A percentile compares a stretch with the other conserved stretches of the same genome.
Evolutionary conservation across 164 flowering plant genomes (phyloP).

Genomic region (Dillenia turbinata): DNA sequence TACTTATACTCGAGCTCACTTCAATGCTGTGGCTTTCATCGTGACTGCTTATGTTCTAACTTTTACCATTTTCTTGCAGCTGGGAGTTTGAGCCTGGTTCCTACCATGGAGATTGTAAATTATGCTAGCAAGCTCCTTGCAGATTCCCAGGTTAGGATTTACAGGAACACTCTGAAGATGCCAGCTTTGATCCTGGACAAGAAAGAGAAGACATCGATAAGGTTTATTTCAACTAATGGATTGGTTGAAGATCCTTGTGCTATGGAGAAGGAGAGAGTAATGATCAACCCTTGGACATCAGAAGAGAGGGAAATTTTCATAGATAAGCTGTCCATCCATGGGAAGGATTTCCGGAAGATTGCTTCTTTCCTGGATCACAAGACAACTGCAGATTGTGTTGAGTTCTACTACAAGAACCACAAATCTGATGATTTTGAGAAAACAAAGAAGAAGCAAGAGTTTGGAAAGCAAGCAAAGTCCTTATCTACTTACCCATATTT

Average conservation of each 20-base stretch:
- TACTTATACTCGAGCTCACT: no score
- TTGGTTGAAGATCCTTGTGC: conserved; percentile 84
- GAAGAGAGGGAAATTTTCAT: conserved; percentile 75
- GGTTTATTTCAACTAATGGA: conserved; percentile 69
- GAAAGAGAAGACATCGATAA: conserved; percentile 50
- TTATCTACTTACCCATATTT: conserved; percentile 44
- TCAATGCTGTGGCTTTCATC: no score
- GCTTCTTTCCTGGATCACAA: conserved; percentile 79
- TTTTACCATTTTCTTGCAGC: conserved; percentile 24
- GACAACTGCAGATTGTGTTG: conserved; percentile 93
- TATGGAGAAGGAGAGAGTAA: conserved; percentile 73
- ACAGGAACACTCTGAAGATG: conserved; percentile 59
- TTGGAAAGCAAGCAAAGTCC: conserved; percentile 40
- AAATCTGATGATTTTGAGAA: conserved; percentile 75
- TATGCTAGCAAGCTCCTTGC: conserved; percentile 52
- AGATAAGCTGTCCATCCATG: conserved; percentile 60
- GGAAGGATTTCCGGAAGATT: conserved; percentile 86
- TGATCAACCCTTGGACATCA: conserved; percentile 82
- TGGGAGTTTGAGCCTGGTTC: conserved; percentile 51
- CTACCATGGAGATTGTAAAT: conserved; percentile 42
- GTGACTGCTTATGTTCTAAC: no score
- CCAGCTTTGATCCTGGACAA: conserved; percentile 75
- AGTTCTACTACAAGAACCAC: conserved; percentile 95
- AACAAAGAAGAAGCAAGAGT: conserved; percentile 45
- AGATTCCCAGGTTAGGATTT: conserved; percentile 41